These are phyloP conservation scores for Stentor coeruleus DNA, from an alignment of 73 alveolate species.

Conservation along the genomic window DNA sequence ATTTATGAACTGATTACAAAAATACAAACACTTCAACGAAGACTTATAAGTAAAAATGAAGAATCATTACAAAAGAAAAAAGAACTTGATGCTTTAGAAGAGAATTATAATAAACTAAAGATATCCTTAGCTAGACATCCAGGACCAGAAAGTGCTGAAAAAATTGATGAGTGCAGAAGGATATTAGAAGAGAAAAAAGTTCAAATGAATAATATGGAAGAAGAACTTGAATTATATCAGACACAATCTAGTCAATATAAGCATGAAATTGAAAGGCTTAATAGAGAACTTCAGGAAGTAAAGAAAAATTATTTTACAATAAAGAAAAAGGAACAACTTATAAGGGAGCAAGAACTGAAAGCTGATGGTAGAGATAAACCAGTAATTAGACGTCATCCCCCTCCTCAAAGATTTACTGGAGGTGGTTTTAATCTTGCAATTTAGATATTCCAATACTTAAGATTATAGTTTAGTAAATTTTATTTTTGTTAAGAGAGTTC, in stretches of 20 bases:
- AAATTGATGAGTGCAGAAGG: conserved; percentile 76
- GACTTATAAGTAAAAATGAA: conserved; percentile 89
- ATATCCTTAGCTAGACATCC: conserved; percentile 86
- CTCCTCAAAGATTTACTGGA: conserved; percentile 81
- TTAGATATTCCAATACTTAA: neutral
- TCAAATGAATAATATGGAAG: conserved; percentile 88
- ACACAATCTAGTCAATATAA: conserved; percentile 89
- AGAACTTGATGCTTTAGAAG: conserved; percentile 75
- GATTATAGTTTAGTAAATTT: too few species aligned
- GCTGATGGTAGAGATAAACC: conserved; percentile 34
- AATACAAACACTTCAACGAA: conserved; percentile 83
- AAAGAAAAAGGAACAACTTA: conserved; percentile 76
- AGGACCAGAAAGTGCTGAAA: conserved; percentile 86
- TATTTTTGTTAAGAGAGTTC: too few species aligned
- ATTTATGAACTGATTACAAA: conserved; percentile 91
- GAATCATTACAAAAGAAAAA: conserved; percentile 87
- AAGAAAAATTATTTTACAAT: conserved; percentile 76
- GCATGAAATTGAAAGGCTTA: conserved; percentile 88
- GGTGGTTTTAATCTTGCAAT: conserved; percentile 81
- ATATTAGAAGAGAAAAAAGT: conserved; percentile 79
- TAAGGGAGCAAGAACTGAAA: conserved; percentile 66
- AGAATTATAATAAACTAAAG: conserved; percentile 77
- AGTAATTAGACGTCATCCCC: conserved; percentile 56
- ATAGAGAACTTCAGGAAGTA: conserved; percentile 81
- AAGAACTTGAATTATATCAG: conserved; percentile 89